Conservation (phyloP, 805 yeast species). For the Candida succiphila region DNA sequence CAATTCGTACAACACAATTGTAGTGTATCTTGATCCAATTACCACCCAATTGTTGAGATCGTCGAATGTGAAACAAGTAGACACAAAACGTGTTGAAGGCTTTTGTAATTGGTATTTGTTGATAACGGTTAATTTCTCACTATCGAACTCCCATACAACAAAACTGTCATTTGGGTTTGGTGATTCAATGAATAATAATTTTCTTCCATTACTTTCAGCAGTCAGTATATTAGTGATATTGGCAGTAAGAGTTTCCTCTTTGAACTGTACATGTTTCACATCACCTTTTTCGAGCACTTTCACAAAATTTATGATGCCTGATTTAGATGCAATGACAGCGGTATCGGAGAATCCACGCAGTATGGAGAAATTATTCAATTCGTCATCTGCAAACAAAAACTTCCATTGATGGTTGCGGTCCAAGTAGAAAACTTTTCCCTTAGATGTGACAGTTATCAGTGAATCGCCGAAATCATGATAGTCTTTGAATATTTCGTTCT, state of each 20-base stretch:
- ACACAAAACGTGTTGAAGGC: slow-evolving; percentile 33
- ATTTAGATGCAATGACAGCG: slow-evolving; percentile 18
- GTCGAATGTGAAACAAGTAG: slow-evolving; percentile 46
- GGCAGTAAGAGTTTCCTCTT: slow-evolving; percentile 21
- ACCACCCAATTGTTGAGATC: slow-evolving; percentile 29
- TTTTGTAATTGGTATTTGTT: slow-evolving; percentile 7
- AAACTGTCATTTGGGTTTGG: slow-evolving; percentile 58
- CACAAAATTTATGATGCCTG: slow-evolving; percentile 34
- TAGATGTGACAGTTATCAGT: slow-evolving; percentile 45
- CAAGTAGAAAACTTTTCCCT: slow-evolving; percentile 38
- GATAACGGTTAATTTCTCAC: slow-evolving; percentile 16
- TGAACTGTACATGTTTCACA: slow-evolving; percentile 12
- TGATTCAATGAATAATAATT: slow-evolving; percentile 45
- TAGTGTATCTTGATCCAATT: slow-evolving; percentile 66
- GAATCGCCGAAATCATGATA: slow-evolving; percentile 39
- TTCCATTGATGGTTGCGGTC: slow-evolving; percentile 18
- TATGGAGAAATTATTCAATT: slow-evolving; percentile 17
- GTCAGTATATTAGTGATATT: slow-evolving; percentile 42
- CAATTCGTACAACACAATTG: slow-evolving; percentile 46
- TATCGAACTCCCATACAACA: slow-evolving; percentile 27
- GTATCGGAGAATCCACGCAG: slow-evolving; percentile 13
- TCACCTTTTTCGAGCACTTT: slow-evolving; percentile 29
- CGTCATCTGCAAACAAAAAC: slow-evolving; percentile 14
- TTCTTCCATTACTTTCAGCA: slow-evolving; percentile 12
- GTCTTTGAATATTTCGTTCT: slow-evolving; percentile 53